Conservation (phyloP, 306 rosid genomes). For the Cicer bijugum region DNA sequence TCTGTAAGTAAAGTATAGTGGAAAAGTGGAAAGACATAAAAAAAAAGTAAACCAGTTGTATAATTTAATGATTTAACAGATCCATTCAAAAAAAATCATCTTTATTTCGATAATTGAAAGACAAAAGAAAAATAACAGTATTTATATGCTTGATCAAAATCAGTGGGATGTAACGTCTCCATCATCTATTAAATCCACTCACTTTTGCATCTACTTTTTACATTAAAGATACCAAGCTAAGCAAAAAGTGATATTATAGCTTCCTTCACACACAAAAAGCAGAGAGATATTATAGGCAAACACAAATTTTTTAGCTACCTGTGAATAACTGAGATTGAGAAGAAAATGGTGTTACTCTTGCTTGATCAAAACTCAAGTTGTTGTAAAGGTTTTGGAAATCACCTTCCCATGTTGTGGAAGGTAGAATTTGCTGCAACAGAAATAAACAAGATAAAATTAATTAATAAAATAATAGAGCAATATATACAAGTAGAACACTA, state of each 20-base stretch:
- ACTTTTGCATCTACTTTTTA: conserved; percentile 38
- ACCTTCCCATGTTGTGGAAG: conserved; percentile 63
- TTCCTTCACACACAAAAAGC: neutral
- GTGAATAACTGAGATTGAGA: conserved; percentile 57
- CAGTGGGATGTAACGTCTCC: conserved; percentile 47
- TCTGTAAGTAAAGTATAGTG: conserved; percentile 16
- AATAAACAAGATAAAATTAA: conserved; percentile 5
- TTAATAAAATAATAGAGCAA: conserved; percentile 20
- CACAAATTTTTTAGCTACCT: conserved; percentile 50
- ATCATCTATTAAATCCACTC: conserved; percentile 44
- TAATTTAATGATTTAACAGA: conserved; percentile 39
- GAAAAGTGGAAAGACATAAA: neutral
- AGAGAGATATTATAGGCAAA: conserved; percentile 38
- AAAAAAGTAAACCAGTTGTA: conserved; percentile 29
- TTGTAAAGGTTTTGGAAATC: conserved; percentile 59
- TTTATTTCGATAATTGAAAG: conserved; percentile 30
- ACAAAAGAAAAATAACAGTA: neutral
- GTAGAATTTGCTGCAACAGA: conserved; percentile 57
- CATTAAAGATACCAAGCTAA: conserved; percentile 39
- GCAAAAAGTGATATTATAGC: conserved; percentile 41
- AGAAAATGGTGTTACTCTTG: conserved; percentile 53
- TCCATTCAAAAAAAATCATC: neutral
- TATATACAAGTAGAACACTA: neutral
- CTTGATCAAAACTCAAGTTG: conserved; percentile 59
- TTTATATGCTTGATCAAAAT: conserved; percentile 42